These are phyloP conservation scores for Datura wrightii DNA, from an alignment of 257 asterid species.

Conservation along the genomic window DNA sequence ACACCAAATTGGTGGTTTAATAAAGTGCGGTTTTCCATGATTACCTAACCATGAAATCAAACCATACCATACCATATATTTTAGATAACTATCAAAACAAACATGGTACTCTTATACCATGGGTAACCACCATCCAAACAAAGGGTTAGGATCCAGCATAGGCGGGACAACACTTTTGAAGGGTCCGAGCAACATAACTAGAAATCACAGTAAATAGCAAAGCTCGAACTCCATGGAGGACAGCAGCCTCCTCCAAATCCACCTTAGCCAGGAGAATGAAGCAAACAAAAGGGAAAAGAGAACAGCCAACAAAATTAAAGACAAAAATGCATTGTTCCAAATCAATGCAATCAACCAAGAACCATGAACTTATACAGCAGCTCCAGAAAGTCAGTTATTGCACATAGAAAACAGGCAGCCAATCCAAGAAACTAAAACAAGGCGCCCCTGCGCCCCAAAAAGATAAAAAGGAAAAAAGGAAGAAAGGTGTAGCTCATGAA, in stretches of 20 bases:
- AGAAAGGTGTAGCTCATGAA: conserved; percentile 42
- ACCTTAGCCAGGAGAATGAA: not conserved
- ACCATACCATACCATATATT: too few species aligned
- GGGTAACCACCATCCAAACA: too few species aligned
- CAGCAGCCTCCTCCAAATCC: not conserved
- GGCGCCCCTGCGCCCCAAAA: not conserved
- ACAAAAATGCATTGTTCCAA: not conserved
- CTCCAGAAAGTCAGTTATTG: conserved; percentile 30
- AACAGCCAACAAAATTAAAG: not conserved
- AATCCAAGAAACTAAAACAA: conserved; percentile 35
- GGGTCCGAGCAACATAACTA: not conserved
- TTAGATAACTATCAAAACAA: too few species aligned
- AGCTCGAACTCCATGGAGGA: not conserved
- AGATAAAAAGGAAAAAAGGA: conserved; percentile 22
- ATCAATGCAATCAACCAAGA: conserved; percentile 18
- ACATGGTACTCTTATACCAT: too few species aligned
- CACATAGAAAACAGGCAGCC: conserved; percentile 37
- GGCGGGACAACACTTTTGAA: not conserved
- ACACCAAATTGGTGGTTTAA: too few species aligned
- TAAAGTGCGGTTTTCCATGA: too few species aligned
- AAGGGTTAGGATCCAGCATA: not conserved
- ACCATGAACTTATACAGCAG: conserved; percentile 33
- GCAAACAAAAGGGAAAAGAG: not conserved
- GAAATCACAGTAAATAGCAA: not conserved
- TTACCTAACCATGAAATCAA: too few species aligned